Evolutionary conservation across 2,329 filamentous ascomycete species (phyloP).

Genomic region (Dendryphion nanum): DNA sequence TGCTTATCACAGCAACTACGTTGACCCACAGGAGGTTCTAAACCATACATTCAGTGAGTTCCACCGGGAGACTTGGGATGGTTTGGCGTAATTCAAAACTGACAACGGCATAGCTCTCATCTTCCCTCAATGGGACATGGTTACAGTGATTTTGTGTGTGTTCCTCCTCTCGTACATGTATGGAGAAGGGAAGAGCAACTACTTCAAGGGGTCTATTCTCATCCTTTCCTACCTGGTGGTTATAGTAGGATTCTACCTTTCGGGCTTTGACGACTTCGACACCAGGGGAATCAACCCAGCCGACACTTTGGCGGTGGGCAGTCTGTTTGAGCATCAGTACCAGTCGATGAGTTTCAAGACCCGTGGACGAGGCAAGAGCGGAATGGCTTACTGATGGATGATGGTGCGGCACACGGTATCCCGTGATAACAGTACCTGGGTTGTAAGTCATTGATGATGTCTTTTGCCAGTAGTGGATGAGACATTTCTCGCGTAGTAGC

Average conservation of each 20-base stretch:
- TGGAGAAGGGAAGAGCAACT: constrained; percentile 98
- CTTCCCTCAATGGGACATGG: constrained; percentile 99
- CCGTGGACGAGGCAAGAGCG: constrained; percentile 19
- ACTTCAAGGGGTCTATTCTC: constrained; percentile 97
- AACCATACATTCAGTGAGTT: constrained; percentile 66
- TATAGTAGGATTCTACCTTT: constrained; percentile 86
- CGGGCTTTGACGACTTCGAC: constrained; percentile 59
- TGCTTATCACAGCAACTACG: constrained; percentile 64
- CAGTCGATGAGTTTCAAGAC: constrained; percentile 39
- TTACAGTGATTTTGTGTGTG: constrained; percentile 92
- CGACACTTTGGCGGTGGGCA: constrained; percentile 36
- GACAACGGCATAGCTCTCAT: constrained; percentile 61
- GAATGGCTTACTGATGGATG: constrained; percentile 28
- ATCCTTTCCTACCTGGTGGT: constrained; percentile 92
- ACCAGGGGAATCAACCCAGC: constrained; percentile 32
- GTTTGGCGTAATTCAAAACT: not conserved
- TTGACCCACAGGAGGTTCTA: constrained; percentile 54
- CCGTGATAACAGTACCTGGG: no score
- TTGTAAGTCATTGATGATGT: no score
- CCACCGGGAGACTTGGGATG: constrained; percentile 3
- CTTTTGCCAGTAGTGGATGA: no score
- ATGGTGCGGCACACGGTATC: no score
- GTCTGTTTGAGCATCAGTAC: constrained; percentile 23
- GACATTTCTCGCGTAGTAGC: no score
- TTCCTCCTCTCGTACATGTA: constrained; percentile 98